Percentiles rank a stretch among this genome's conserved stretches.
phyloP scores from a whole-genome alignment of 139 green algal species.

The Eudorina sp. region DNA sequence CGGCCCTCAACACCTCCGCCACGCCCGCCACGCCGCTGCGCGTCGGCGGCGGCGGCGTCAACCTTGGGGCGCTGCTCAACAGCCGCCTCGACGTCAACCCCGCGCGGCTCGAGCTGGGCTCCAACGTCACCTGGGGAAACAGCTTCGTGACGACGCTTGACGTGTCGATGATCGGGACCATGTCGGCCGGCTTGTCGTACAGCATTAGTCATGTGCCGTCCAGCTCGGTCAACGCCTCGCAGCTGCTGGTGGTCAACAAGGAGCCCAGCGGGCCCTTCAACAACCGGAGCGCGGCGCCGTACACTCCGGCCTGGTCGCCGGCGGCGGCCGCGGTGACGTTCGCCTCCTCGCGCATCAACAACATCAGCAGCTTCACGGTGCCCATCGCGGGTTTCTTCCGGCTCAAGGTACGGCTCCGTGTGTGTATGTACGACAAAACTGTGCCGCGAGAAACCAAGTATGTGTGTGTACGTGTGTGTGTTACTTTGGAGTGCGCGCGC shows the following conservation, averaged over 20 bases:
- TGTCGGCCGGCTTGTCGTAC: not conserved
- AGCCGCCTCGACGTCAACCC: slow-evolving; percentile 14
- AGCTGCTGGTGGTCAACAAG: not conserved
- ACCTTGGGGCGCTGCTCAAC: slow-evolving; percentile 5
- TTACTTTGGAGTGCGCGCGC: too few relatives aligned
- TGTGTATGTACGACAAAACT: too few relatives aligned
- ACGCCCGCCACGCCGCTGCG: not conserved
- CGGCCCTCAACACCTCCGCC: not conserved
- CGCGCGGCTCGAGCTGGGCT: slow-evolving; percentile 18
- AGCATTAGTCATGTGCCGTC: not conserved
- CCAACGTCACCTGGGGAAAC: not conserved
- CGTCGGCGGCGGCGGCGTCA: slow-evolving; percentile 12
- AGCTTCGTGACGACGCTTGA: not conserved
- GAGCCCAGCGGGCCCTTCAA: not conserved
- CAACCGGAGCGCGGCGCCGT: not conserved
- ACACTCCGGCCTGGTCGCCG: not conserved
- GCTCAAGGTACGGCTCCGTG: not conserved
- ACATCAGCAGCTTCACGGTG: not conserved
- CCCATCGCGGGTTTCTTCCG: not conserved
- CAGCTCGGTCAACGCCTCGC: not conserved
- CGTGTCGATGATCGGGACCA: not conserved
- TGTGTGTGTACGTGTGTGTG: too few relatives aligned
- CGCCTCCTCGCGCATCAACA: not conserved
- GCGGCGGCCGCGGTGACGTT: not conserved
- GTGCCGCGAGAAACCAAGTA: too few relatives aligned